Percentiles rank a stretch among this genome's conserved stretches.
Conservation (phyloP, 2,329 filamentous ascomycete genomes). For the Calonectria henricotiae region DNA sequence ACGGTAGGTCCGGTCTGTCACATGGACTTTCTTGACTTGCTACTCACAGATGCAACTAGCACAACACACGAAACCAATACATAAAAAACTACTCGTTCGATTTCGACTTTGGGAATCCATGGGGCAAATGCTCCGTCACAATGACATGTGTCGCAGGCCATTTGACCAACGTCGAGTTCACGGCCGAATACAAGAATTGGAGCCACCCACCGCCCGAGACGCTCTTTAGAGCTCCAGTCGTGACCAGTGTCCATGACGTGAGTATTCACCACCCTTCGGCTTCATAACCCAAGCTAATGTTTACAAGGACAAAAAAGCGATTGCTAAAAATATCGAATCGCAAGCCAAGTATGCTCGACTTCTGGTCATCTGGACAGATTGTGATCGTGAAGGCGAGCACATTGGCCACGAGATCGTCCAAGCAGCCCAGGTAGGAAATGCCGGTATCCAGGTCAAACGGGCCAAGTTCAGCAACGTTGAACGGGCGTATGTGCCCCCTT, state of each 20-base stretch:
- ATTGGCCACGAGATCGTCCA: conserved; percentile 93
- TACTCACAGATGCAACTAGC: conserved; percentile 64
- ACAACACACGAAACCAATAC: conserved; percentile 79
- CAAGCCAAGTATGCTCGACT: conserved; percentile 82
- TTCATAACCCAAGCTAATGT: conserved; percentile 36
- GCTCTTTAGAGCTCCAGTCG: conserved; percentile 87
- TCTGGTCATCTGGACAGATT: conserved; percentile 98
- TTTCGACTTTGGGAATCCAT: conserved; percentile 86
- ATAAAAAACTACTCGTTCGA: conserved; percentile 96
- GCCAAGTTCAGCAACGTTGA: conserved; percentile 98
- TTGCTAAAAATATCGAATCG: conserved; percentile 88
- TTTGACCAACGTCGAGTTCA: conserved; percentile 86
- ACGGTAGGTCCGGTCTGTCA: conserved; percentile 69
- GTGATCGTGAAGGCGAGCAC: conserved; percentile 96
- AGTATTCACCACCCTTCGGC: conserved; percentile 39
- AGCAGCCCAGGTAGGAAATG: conserved; percentile 83
- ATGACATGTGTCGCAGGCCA: conserved; percentile 97
- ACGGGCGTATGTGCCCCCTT: conserved; percentile 74
- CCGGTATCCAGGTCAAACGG: conserved; percentile 83
- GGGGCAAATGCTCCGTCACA: conserved; percentile 87
- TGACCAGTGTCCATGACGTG: conserved; percentile 78
- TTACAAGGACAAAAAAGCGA: conserved; percentile 80
- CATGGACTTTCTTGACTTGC: conserved; percentile 23
- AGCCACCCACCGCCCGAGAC: conserved; percentile 82
- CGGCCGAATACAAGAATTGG: conserved; percentile 83